These are phyloP conservation scores for Liquidambar formosana DNA, from an alignment of 164 flowering plant genomes.

Conservation along the genomic window DNA sequence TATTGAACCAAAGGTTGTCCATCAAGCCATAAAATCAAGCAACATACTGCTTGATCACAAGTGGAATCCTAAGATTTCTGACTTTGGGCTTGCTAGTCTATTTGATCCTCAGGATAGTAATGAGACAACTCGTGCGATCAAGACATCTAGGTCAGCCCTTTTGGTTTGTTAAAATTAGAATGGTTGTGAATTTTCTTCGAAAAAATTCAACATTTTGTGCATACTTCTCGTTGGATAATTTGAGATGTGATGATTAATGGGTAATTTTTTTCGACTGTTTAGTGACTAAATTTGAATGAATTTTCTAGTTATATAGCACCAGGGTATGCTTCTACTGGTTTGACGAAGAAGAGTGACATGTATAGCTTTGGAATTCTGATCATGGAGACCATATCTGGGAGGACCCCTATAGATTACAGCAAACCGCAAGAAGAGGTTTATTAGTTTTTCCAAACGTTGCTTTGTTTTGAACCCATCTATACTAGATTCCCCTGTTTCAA, in stretches of 20 bases:
- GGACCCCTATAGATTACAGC: constrained; percentile 22
- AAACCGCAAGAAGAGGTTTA: constrained; percentile 25
- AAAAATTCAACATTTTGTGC: no score
- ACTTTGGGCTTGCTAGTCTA: constrained; percentile 37
- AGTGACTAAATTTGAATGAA: not conserved
- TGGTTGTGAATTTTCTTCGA: no score
- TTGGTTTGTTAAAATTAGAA: no score
- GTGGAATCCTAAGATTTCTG: constrained; percentile 55
- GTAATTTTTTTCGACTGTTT: no score
- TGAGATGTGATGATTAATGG: no score
- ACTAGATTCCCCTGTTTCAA: not conserved
- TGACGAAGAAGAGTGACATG: constrained; percentile 31
- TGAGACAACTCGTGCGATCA: constrained; percentile 10
- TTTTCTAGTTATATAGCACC: constrained; percentile 23
- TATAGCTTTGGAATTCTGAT: constrained; percentile 52
- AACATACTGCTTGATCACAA: constrained; percentile 51
- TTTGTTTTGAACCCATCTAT: no score
- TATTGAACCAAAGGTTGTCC: constrained; percentile 40
- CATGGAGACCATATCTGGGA: constrained; percentile 51
- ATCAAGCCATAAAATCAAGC: constrained; percentile 42
- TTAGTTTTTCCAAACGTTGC: not conserved
- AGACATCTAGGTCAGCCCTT: constrained; percentile 32
- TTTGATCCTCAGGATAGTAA: constrained; percentile 20
- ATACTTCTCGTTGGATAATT: no score
- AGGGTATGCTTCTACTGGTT: constrained; percentile 11